Evolutionary conservation across 179 eudicot genomes (phyloP), one percentile per base, ranked within the genome.

Genomic region (Actinidia chinensis): DNA sequence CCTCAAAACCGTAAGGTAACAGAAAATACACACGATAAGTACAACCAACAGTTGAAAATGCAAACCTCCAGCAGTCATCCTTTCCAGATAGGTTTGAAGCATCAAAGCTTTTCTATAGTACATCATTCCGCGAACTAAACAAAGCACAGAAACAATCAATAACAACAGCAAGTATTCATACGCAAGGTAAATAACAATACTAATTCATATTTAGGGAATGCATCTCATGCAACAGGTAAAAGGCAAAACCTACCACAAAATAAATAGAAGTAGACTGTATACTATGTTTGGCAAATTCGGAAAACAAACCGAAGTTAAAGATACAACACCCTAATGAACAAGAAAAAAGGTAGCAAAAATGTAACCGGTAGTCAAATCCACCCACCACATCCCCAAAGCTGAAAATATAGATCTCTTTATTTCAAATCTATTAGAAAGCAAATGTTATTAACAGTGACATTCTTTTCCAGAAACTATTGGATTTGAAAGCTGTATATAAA

Each of bases 41-140:
- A 42, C 13, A n/a, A 54, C 25, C 40, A 22, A 22, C 22, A 68
- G 23, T 76, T 43, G 4, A 58, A 65, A 33, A 60, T 65, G 76
- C 87, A 78, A 78, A 96, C 99, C 99, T 89, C 86, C 91, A 82
- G 82, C 81, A 70, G 89, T 82, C 82, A 80, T 85, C 84, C 89
- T 86, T 87, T 96, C 99, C 88, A 96, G 74, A 80, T 94, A 90
- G 51, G 97, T 84, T 82, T 96, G 98, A 72, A 96, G 98, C 95
- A 96, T 91, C 71, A 94, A 84, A 72, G 99, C 99, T 85, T 94
- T 96, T 78, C 99, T 88, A 77, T 96, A 94, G 86, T 96, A 96
- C 98, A 96, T 96, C 99, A 96, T 96, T 68, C 99, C 99, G 63
- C 99, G 95, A 83, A 96, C 99, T 96, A 93, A 85, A 82, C n/a